Conservation (phyloP, 352 stramenopile species). For the Globisporangium middletonii region DNA sequence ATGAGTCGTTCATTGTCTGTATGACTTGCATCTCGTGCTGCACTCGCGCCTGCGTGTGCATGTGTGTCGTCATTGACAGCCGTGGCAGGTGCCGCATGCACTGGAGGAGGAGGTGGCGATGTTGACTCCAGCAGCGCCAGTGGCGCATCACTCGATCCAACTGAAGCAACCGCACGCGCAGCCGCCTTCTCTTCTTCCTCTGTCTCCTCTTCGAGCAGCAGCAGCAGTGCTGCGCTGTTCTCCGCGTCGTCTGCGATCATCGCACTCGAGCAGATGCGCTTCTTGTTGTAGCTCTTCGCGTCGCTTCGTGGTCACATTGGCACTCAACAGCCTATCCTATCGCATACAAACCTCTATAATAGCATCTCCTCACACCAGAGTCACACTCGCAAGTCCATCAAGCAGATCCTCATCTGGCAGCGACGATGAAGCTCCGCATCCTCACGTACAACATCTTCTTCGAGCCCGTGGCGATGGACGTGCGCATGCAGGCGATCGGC, state of each 20-base stretch:
- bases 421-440: slow-evolving; percentile 46
- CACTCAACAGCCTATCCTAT: too few relatives aligned
- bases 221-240: neutral
- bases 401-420: neutral
- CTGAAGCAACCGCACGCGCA: neutral
- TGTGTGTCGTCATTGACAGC: too few relatives aligned
- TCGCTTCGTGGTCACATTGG: neutral
- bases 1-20: too few relatives aligned
- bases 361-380: too few relatives aligned
- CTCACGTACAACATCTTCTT: slow-evolving; percentile 80
- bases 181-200: neutral
- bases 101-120: too few relatives aligned
- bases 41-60: too few relatives aligned
- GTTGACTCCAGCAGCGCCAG: too few relatives aligned
- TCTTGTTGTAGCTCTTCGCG: neutral
- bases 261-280: neutral
- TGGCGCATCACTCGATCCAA: too few relatives aligned
- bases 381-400: neutral
- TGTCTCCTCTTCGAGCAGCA: neutral
- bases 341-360: too few relatives aligned
- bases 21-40: too few relatives aligned
- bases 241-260: slow-evolving; percentile 1
- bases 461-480: slow-evolving; percentile 44
- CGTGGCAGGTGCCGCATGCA: too few relatives aligned
- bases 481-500: slow-evolving; percentile 62